These are phyloP conservation scores for Zopfochytrium polystomum DNA, from an alignment of 371 early-diverging fungal genomes.

Conservation along the genomic window DNA sequence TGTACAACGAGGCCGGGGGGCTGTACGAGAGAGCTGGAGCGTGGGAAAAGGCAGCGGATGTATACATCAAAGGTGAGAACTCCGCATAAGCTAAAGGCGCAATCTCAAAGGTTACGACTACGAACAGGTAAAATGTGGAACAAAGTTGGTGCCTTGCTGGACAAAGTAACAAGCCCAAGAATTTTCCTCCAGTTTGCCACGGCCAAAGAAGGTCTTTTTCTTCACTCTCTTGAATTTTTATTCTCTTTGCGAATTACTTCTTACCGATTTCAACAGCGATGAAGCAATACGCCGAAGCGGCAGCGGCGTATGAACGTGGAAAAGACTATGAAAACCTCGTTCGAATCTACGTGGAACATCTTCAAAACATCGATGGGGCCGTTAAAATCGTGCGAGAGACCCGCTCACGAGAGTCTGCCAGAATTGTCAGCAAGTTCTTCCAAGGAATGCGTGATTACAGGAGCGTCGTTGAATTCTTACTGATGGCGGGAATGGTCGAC, in stretches of 20 bases:
- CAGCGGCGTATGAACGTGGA: slow-evolving; percentile 47
- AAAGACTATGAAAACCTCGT: slow-evolving; percentile 45
- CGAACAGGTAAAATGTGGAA: slow-evolving; percentile 43
- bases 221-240: neutral
- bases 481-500: slow-evolving; percentile 51
- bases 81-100: neutral
- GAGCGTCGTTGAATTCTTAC: slow-evolving; percentile 52
- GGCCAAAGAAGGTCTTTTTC: slow-evolving; percentile 35
- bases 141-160: slow-evolving; percentile 37
- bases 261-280: slow-evolving; percentile 14
- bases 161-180: slow-evolving; percentile 37
- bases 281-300: slow-evolving; percentile 44
- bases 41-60: slow-evolving; percentile 51
- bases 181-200: slow-evolving; percentile 44
- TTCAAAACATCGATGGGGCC: slow-evolving; percentile 46
- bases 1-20: slow-evolving; percentile 42
- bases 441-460: slow-evolving; percentile 37
- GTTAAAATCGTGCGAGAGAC: slow-evolving; percentile 50
- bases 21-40: slow-evolving; percentile 41
- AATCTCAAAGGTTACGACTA: neutral
- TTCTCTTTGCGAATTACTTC: neutral
- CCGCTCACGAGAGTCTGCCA: slow-evolving; percentile 47
- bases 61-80: slow-evolving; percentile 43
- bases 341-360: slow-evolving; percentile 42
- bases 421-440: slow-evolving; percentile 47